These are phyloP conservation scores for Saccharomycopsis sp. DNA, from an alignment of 805 yeast species.

Conservation along the genomic window DNA sequence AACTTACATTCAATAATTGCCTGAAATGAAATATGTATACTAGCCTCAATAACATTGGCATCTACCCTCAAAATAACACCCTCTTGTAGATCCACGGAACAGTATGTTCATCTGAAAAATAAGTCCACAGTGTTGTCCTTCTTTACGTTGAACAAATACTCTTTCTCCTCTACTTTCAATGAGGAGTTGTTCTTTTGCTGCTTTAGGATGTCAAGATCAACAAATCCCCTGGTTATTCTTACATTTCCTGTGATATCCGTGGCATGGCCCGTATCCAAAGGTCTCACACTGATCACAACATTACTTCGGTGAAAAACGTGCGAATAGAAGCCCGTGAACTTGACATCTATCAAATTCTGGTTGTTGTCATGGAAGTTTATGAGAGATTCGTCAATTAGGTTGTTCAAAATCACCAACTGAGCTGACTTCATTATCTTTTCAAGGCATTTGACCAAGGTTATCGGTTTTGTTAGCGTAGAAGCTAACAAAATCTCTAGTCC, in stretches of 20 bases:
- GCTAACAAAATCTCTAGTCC: conserved; percentile 13
- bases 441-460: conserved; percentile 8
- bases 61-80: too few species aligned
- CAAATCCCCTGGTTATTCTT: conserved; percentile 10
- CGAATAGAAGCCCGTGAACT: conserved; percentile 12
- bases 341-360: conserved; percentile 5
- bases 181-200: background rate
- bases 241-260: conserved; percentile 19
- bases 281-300: conserved; percentile 14
- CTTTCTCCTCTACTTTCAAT: conserved; percentile 8
- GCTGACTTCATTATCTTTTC: conserved; percentile 1
- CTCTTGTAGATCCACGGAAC: too few species aligned
- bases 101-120: conserved; percentile 16
- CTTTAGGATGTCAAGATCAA: background rate
- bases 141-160: conserved; percentile 17
- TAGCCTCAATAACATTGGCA: too few species aligned
- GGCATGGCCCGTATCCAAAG: conserved; percentile 20
- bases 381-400: conserved; percentile 5
- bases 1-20: too few species aligned
- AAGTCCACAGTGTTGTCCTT: conserved; percentile 15
- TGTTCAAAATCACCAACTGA: conserved; percentile 4
- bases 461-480: conserved; percentile 6
- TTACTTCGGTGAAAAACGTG: conserved; percentile 5
- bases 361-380: conserved; percentile 8
- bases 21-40: too few species aligned